Conservation (phyloP, 1,284 basidiomycete genomes). For the Takashimella koratensis region DNA sequence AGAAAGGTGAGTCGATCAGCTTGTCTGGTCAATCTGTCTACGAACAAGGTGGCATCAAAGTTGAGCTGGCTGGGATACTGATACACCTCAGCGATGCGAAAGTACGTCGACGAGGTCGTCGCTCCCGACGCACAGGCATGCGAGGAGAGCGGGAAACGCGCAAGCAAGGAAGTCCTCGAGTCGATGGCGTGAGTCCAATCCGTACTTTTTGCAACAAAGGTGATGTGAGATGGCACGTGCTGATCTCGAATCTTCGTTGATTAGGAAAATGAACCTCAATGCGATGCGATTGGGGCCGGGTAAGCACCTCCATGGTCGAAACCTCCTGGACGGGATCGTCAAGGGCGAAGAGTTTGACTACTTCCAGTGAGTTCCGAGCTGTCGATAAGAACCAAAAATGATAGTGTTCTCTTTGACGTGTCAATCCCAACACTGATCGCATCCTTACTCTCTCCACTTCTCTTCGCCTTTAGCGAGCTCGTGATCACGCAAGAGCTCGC, state of each 20-base stretch:
- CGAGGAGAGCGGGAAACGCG: conserved; percentile 72
- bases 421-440: neutral
- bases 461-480: conserved; percentile 54
- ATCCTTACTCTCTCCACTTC: no score
- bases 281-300: conserved; percentile 84
- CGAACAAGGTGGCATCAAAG: no score
- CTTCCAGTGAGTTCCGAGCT: conserved; percentile 54
- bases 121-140: conserved; percentile 56
- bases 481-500: conserved; percentile 82
- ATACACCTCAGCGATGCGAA: conserved; percentile 54
- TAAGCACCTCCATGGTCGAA: conserved; percentile 73
- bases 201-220: neutral
- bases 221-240: no score
- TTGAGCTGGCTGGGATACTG: no score
- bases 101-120: conserved; percentile 57
- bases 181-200: conserved; percentile 41
- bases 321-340: conserved; percentile 74
- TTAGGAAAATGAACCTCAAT: conserved; percentile 65
- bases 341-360: conserved; percentile 84
- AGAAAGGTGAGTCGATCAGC: conserved; percentile 34
- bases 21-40: neutral
- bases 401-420: neutral
- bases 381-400: neutral
- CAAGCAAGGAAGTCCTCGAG: conserved; percentile 43
- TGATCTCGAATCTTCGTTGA: no score